Evolutionary conservation across 148 eudicot species (phyloP), one percentile per base, ranked within the genome.

Genomic region (Oxyria digyna): DNA sequence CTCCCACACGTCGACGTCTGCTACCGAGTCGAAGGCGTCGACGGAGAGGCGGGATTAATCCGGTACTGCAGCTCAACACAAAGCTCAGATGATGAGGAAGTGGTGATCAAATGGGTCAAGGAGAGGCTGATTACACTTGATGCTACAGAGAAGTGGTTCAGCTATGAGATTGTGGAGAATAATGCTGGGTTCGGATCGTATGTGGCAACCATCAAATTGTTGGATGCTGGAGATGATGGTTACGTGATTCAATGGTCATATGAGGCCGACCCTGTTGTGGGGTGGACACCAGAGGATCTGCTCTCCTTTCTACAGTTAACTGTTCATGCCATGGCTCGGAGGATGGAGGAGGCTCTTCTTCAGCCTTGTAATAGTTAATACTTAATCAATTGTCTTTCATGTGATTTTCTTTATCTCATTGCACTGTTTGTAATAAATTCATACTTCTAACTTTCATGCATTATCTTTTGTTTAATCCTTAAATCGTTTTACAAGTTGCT

Each of bases 211-310:
- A 8, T 77, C n/a, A 64, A 63, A 54, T 37, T 81, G 64, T 35
- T 72, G 8, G 32, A 9, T 6, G 73, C 48, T 41, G 77, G 24
- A 1, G 62, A 38, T 43, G 20, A 66, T 23, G 71, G 78, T 57
- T 77, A 78, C 69, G 69, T 48, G 75, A 69, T 81, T 21, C 81
- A 74, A 67, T 81, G 84, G 84, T 77, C 78, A 0, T 77, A 74
- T 70, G 81, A 72, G 8, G 78, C 81, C 54, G 84, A 81, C 70
- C 84, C 84, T 8, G 67, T 74, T 59, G 72, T 69, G n/a, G 81
- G 81, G 64, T 75, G 72, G 62, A 74, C 69, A 18, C 24, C 23
- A 0, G 64, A 77, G 59, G 70, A 69, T 43, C 69, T 81, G 4
- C 4, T 42, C 57, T 74, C 62, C 15, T 55, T 65, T 42, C 5